Evolutionary conservation across 2,329 filamentous ascomycete genomes (phyloP), one percentile per base, ranked within the genome.

Genomic region (Curvularia sp.): DNA sequence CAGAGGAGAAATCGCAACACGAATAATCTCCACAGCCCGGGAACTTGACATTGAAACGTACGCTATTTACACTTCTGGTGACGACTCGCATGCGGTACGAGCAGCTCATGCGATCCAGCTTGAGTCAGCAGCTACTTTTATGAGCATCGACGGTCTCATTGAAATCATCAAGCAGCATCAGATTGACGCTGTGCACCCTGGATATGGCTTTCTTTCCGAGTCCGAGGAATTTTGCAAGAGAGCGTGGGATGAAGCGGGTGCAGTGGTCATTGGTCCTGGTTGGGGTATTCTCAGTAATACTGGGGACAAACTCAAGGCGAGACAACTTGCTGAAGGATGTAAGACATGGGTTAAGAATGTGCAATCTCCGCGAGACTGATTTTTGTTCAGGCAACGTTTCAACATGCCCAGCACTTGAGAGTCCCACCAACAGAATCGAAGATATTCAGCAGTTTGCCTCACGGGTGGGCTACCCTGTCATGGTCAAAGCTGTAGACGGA

Each of bases 401-500:
- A 0, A 79, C 85, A 0, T 70, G 84, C 20, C 79, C 81, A 26
- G 84, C 83, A 3, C 75, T 85, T 55, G 71, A 68, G 4, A 73
- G 67, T 0, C 77, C 84, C 0, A 84, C 83, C 0, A 75, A 72
- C 8, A 71, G 70, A 15, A 63, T 82, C 0, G 73, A 78, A 26
- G 76, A 81, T 5, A 79, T 85, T 4, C 69, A 73, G 3, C 43
- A 53, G 0, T 93, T 93, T 66, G 93, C 91, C 73, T 82, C 69
- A 2, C 48, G 75, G 22, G 76, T 80, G 13, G 83, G 83, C 1
- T 83, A 82, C 44, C 85, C 85, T 0, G 77, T 87, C 43, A 86
- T 88, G 83, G 76, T 88, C 44, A 89, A 89, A 66, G 86, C 86
- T n/a, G 83, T 88, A 3, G 86, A 88, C 69, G 86, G 86, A 1